Base-by-base conservation (phyloP, 2,329 filamentous ascomycete species). In the Neopestalotiopsis sp. region DNA sequence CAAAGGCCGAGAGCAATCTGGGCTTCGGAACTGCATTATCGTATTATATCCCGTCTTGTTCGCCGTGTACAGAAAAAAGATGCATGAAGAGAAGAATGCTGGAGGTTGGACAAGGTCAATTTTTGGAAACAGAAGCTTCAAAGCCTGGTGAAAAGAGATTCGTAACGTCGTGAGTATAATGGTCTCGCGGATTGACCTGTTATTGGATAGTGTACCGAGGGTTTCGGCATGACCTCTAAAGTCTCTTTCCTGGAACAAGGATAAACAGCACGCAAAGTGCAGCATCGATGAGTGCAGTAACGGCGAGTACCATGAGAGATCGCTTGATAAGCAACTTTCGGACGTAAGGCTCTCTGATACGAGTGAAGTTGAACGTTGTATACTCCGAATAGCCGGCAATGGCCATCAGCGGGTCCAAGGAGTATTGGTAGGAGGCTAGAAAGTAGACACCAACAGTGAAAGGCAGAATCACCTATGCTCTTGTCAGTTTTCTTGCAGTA, bases 331-430 rank as follows among this genome's bases (percentile, higher is more conserved):
- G 87, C 24, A 98, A 89, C 77, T 90, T 93, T 72, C 94, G 92
- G 67, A 99, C 92, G 78, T 96, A 99, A 0, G 94, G 93, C 81
- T 99, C 96, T 67, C 93, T 90, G 72, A 98, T 94, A 56, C 90
- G 89, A 30, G 93, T 92, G 84, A 97, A 98, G 80, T 91, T 93
- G 86, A 98, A 95, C 65, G 97, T 94, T 0, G 95, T 98, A 83
- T 98, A 98, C 83, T 99, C 97, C 84, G 95, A 98, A 80, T 91
- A 92, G 45, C 95, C 95, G n/a, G 93, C 80, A 24, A 98, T 86
- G 4, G 94, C 96, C 80, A 98, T 90, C 71, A 97, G 85, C 0
- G 97, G 95, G 76, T 99, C 96, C 65, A 99, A 89, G 72, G 94
- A 94, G 83, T 98, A 99, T 80, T 98, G 95, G 77, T 98, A 97